Evolutionary conservation across 768 basidiomycete species (phyloP), one percentile per base, ranked within the genome.

Genomic region (Boletus rufocinnamomeus): DNA sequence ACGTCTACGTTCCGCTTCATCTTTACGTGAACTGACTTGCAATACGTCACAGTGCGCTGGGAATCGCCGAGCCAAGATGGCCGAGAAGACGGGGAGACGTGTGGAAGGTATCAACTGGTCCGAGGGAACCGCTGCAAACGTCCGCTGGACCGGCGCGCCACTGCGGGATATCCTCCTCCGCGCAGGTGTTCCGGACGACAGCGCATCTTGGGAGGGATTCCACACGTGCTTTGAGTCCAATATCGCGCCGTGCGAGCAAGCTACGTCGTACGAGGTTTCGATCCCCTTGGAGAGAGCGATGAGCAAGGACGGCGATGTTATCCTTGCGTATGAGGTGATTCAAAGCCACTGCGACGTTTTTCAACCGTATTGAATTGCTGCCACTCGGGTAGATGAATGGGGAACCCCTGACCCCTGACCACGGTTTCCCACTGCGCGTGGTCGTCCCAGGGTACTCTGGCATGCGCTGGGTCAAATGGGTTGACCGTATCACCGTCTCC

Each of bases 391-490:
- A 65, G 86, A 89, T 89, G 87, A 89, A 89, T 56, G 81, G 76
- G 32, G 80, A 82, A 57, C 75, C 79, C 0, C 72, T 89, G 19
- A 77, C 80, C 16, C 73, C 86, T 2, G 82, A 84, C 54, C 86
- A 85, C 48, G 88, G 88, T 1, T 86, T 80, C 6, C 87, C 87
- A 4, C 63, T 90, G 27, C 83, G 88, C n/a, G 71, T 86, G 9
- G 81, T 89, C 41, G 84, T 84, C 1, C 88, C 88, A 0, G 88
- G 88, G 4, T 82, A 79, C 63, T 76, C 83, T 17, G 88, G 88
- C 7, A 88, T 85, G 32, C 82, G 88, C 13, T 88, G 87, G 85
- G 86, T 88, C 9, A 89, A 90, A 75, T 90, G 88, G 88, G 75
- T 88, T 0, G 84, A 87, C 63, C 82, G 76, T 1, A 83, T 89